Evolutionary conservation across 2,329 filamentous ascomycete species (phyloP).

Genomic region (Arachnopeziza araneosa): DNA sequence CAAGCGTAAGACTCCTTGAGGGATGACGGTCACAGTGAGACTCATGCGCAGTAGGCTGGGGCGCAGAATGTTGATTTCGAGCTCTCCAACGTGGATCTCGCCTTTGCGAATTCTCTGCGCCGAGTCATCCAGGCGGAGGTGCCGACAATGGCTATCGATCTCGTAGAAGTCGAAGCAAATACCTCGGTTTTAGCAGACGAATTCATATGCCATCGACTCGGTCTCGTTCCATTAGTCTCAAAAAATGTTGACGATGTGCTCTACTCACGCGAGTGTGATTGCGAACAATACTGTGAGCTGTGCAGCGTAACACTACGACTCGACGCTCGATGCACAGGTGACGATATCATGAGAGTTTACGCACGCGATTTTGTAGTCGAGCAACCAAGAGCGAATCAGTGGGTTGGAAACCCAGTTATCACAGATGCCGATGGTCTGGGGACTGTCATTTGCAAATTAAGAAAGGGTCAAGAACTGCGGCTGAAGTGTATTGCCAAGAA

Average conservation of each 20-base stretch:
- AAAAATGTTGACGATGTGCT: constrained; percentile 76
- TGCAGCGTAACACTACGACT: constrained; percentile 83
- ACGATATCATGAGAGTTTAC: constrained; percentile 90
- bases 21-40: constrained; percentile 1
- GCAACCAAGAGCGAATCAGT: constrained; percentile 63
- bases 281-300: constrained; percentile 88
- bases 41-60: constrained; percentile 57
- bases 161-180: constrained; percentile 89
- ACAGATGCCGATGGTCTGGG: constrained; percentile 77
- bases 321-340: constrained; percentile 77
- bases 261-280: constrained; percentile 93
- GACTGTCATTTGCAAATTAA: constrained; percentile 82
- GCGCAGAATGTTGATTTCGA: constrained; percentile 82
- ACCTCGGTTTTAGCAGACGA: constrained; percentile 95
- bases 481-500: constrained; percentile 94
- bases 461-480: constrained; percentile 83
- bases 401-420: constrained; percentile 76
- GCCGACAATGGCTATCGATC: constrained; percentile 88
- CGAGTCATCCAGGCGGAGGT: constrained; percentile 91
- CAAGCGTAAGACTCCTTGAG: constrained; percentile 32
- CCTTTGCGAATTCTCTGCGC: constrained; percentile 88
- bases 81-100: constrained; percentile 80
- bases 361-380: constrained; percentile 79
- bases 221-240: constrained; percentile 81
- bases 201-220: constrained; percentile 88